Base-by-base conservation (phyloP, 768 basidiomycete genomes). In the Cyathus striatus region DNA sequence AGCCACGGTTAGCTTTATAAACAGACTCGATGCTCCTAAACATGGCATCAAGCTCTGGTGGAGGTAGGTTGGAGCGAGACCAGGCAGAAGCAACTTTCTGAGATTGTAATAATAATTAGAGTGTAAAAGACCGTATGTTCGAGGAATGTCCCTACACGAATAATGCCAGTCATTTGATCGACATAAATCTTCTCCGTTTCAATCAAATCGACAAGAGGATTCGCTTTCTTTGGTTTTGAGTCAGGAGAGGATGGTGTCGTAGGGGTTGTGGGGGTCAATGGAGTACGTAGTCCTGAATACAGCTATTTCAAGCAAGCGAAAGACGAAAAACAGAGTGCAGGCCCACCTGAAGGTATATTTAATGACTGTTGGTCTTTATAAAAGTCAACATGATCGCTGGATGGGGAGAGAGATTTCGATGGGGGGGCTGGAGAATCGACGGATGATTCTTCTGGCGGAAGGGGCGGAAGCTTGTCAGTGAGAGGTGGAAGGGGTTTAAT, bases 41-140 rank as follows among this genome's bases (percentile, higher is more conserved):
- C 89, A 98, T 95, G 41, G 75, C 64, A 63, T 99, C 96, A 23
- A 99, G 75, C 50, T 90, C 86, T 6, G 78, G 78, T 13, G 96
- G 96, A 14, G 96, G 96, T 27, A 99, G 83, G 61, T 97, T 97
- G 30, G 83, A 78, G 32, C 92, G 73, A 7, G 94, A 96, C 96
- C 96, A 99, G 38, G 96, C 96, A n/a, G 86, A 84, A 7, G 96
- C 96, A 4, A 96, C 88, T 79, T 88, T 91, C 93, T 98, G 58
- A 18, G 51, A 32, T 30, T 9, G n/a, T 30, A 30, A 38, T 18
- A 50, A 16, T 52, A 22, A 27, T 44, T 22, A 23, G 38, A 56
- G 34, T 14, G 41, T 38, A 25, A 42, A 34, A 26, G 23, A 22
- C 32, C 36, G 12, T 18, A 17, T 30, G 42, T 21, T n/a, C n/a